phyloP scores from a whole-genome alignment of 2,329 filamentous ascomycete species.

The Fusarium agapanthi region DNA sequence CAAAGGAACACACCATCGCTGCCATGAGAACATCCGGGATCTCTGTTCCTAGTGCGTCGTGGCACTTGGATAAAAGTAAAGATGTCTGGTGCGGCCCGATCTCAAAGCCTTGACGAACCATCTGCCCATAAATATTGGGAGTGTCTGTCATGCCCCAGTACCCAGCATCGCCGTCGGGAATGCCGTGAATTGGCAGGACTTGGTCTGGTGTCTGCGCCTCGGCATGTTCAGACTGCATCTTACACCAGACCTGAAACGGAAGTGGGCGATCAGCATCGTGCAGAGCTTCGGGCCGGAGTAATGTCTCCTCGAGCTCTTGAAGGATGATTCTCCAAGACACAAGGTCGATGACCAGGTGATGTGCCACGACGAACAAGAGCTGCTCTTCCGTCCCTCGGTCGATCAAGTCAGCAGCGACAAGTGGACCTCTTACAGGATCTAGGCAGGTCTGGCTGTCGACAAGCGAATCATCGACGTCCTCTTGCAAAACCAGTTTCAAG shows the following conservation, averaged over 20 bases:
- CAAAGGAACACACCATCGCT: slow-evolving; percentile 43
- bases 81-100: slow-evolving; percentile 24
- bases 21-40: slow-evolving; percentile 49
- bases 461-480: neutral
- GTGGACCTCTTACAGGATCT: neutral
- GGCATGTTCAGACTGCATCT: slow-evolving; percentile 42
- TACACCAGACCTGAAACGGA: slow-evolving; percentile 51
- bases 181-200: slow-evolving; percentile 14
- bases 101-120: slow-evolving; percentile 20
- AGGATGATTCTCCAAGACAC: slow-evolving; percentile 57
- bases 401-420: slow-evolving; percentile 25
- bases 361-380: slow-evolving; percentile 47
- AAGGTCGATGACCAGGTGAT: slow-evolving; percentile 54
- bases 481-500: neutral
- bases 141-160: slow-evolving; percentile 39
- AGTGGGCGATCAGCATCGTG: slow-evolving; percentile 20
- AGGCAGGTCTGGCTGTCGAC: slow-evolving; percentile 29
- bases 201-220: slow-evolving; percentile 36
- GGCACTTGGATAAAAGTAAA: slow-evolving; percentile 30
- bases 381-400: slow-evolving; percentile 31
- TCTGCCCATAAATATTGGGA: slow-evolving; percentile 36
- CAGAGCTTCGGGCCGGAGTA: slow-evolving; percentile 29
- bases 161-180: slow-evolving; percentile 29
- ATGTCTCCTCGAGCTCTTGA: slow-evolving; percentile 47
- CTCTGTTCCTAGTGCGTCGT: slow-evolving; percentile 43